Evolutionary conservation across 2,329 filamentous ascomycete species (phyloP).

Genomic region (Sporothrix variecibatus): DNA sequence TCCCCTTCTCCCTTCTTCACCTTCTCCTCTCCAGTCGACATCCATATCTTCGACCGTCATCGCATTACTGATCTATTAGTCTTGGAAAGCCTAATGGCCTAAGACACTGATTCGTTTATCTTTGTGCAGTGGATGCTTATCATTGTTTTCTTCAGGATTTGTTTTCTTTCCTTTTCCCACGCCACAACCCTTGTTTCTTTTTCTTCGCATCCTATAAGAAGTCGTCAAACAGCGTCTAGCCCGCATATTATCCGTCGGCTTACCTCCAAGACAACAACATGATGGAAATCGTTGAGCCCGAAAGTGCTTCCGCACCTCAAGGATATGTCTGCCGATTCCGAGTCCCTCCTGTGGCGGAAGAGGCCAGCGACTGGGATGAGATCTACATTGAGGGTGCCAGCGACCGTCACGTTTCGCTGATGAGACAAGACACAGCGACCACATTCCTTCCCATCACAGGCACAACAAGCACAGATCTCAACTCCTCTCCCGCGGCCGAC

Average conservation of each 20-base stretch:
- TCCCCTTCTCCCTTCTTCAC: neutral
- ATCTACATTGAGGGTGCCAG: slow-evolving; percentile 13
- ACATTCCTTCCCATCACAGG: neutral
- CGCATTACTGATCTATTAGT: neutral
- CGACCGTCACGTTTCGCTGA: neutral
- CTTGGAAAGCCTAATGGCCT: slow-evolving; percentile 16
- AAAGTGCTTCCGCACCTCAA: neutral
- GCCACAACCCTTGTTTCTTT: neutral
- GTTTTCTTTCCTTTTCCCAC: neutral
- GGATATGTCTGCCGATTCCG: neutral
- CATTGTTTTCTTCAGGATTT: neutral
- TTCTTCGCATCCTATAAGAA: neutral
- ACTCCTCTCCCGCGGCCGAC: neutral
- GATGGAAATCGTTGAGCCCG: neutral
- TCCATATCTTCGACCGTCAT: neutral
- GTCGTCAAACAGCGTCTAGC: neutral
- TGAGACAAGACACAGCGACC: no score
- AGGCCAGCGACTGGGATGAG: slow-evolving; percentile 19
- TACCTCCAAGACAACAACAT: neutral
- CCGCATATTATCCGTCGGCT: neutral
- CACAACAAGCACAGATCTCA: no score
- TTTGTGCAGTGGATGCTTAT: neutral
- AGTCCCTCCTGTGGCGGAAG: neutral
- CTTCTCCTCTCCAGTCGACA: neutral
- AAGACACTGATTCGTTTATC: neutral